A percentile compares a stretch with the other conserved stretches of the same genome.
These are phyloP conservation scores for Trichoderma sp. DNA, from an alignment of 2,329 filamentous ascomycete species.

Conservation along the genomic window DNA sequence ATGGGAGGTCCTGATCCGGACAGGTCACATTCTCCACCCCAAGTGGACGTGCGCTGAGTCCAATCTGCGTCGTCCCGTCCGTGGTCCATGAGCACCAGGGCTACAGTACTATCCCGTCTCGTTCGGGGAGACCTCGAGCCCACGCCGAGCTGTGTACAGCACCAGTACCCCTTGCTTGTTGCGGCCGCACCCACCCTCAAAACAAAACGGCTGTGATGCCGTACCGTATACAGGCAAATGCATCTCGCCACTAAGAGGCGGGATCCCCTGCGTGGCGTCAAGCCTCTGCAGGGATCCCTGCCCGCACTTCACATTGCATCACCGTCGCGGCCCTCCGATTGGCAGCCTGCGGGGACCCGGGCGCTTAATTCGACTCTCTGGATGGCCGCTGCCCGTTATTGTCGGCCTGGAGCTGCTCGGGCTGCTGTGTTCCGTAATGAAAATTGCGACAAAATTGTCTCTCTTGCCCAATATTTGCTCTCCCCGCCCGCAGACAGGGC, in stretches of 20 bases:
- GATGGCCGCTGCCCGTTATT: slow-evolving; percentile 9
- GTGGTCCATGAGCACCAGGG: background rate
- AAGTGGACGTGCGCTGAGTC: slow-evolving; percentile 5
- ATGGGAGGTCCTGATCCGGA: slow-evolving; percentile 1
- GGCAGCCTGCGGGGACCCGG: slow-evolving; percentile 4
- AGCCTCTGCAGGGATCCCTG: slow-evolving; percentile 24
- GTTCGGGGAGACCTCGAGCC: slow-evolving; percentile 2
- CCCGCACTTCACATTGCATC: slow-evolving; percentile 21
- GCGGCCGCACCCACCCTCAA: background rate
- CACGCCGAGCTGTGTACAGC: background rate
- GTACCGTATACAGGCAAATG: background rate
- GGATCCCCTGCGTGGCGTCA: slow-evolving; percentile 23
- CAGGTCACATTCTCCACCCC: slow-evolving; percentile 16
- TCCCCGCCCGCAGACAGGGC: background rate
- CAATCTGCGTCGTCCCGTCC: background rate
- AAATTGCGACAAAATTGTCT: background rate
- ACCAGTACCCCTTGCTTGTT: background rate
- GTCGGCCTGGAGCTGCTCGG: background rate
- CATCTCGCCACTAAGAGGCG: slow-evolving; percentile 21
- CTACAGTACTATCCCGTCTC: background rate
- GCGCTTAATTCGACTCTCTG: slow-evolving; percentile 25
- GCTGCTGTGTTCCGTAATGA: background rate
- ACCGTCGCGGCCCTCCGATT: slow-evolving; percentile 21
- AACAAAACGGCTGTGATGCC: background rate
- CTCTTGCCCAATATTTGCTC: background rate